Evolutionary conservation across 305 asterid species (phyloP).

Genomic region (Plantago lanceolata): DNA sequence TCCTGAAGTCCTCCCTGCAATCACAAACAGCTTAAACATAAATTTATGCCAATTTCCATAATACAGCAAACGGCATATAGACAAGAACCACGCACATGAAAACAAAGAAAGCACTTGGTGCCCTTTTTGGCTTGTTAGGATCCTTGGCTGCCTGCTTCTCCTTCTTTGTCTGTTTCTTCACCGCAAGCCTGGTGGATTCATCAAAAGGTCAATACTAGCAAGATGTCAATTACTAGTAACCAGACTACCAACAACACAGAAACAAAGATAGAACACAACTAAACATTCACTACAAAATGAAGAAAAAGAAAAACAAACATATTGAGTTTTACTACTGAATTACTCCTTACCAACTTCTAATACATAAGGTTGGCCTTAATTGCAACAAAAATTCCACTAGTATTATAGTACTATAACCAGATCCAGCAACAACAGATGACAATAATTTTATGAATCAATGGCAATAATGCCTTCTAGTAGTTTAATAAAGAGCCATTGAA

Average conservation of each 20-base stretch:
- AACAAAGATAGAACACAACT: neutral
- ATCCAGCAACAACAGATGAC: too few species aligned
- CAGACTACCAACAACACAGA: neutral
- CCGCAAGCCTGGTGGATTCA: conserved; percentile 51
- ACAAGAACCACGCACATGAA: conserved; percentile 55
- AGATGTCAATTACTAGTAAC: neutral
- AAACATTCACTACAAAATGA: too few species aligned
- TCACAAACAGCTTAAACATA: neutral
- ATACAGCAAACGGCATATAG: neutral
- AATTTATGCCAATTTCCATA: neutral
- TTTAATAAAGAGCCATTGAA: too few species aligned
- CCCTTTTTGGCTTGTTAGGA: conserved; percentile 96
- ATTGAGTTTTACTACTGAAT: too few species aligned
- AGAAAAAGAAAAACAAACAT: too few species aligned
- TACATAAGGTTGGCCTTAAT: too few species aligned
- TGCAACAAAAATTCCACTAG: too few species aligned
- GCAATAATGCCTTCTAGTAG: too few species aligned
- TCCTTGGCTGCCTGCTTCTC: conserved; percentile 68
- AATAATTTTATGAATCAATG: too few species aligned
- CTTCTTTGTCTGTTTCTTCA: conserved; percentile 57
- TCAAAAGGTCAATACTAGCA: conserved; percentile 6
- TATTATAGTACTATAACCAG: too few species aligned
- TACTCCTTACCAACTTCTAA: too few species aligned
- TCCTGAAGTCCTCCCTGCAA: conserved; percentile 78
- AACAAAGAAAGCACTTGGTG: conserved; percentile 88